Conservation (phyloP, 257 asterid genomes). For the Echium plantagineum region DNA sequence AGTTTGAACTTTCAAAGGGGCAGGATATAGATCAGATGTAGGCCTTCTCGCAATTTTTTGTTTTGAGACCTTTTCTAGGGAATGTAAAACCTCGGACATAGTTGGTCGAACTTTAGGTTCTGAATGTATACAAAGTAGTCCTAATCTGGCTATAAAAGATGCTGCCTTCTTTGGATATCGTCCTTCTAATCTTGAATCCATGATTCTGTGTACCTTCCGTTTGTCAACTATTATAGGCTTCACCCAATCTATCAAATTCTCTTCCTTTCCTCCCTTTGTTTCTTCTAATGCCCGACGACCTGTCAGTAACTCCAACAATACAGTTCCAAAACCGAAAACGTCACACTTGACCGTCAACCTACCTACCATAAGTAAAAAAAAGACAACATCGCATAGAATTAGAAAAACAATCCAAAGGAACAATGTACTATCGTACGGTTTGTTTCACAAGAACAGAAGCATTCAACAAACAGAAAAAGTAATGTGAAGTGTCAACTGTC, state of each 20-base stretch:
- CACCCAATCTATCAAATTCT: conserved; percentile 24
- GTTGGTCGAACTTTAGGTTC: conserved; percentile 23
- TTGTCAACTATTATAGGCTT: conserved; percentile 23
- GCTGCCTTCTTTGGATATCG: conserved; percentile 29
- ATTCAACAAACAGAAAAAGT: too few species aligned
- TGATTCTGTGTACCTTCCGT: conserved; percentile 17
- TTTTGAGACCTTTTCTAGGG: conserved; percentile 17
- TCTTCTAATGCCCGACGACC: conserved; percentile 26
- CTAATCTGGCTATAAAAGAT: conserved; percentile 20
- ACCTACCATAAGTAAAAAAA: conserved; percentile 12
- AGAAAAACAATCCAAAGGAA: too few species aligned
- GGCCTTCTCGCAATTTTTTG: too few species aligned
- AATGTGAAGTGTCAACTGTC: too few species aligned
- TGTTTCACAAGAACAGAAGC: too few species aligned
- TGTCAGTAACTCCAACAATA: conserved; percentile 28
- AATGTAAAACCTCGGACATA: conserved; percentile 22
- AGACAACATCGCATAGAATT: not conserved
- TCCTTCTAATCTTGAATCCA: conserved; percentile 30
- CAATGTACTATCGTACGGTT: too few species aligned
- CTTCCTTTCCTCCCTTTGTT: conserved; percentile 12
- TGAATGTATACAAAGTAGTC: conserved; percentile 21
- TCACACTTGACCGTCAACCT: conserved; percentile 24
- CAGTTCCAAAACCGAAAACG: conserved; percentile 34
- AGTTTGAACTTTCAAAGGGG: too few species aligned
- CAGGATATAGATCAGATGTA: too few species aligned